Evolutionary conservation across 2,329 filamentous ascomycete genomes (phyloP), one percentile per base, ranked within the genome.

Genomic region (Colletotrichum sp.): DNA sequence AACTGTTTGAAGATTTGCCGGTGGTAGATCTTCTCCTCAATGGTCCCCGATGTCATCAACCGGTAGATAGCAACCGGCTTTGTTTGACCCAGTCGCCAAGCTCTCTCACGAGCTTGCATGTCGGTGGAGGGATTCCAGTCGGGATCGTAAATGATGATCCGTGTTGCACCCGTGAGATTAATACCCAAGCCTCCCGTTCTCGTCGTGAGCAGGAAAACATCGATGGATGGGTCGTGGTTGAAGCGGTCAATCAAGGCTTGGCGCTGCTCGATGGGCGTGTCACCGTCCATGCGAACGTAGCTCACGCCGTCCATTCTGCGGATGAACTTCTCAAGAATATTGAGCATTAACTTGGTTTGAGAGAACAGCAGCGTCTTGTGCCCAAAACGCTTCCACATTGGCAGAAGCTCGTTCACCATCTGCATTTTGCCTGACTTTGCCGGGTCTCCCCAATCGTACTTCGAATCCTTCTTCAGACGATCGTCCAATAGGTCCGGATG

Each of bases 121-220:
- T 99, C 97, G 0, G 96, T 98, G 0, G 96, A 98, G 3, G 96
- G 97, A 79, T 98, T 98, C 97, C 97, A 99, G 81, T 99, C 97
- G 0, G 97, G 97, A 79, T 99, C 97, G 80, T 97, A 99, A 69
- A 99, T 98, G 80, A 99, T 98, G 76, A 99, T 96, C 38, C 97
- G 92, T 81, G 98, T 95, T 7, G 97, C 97, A 9, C 97, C 97
- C 0, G 97, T 99, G 27, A 99, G 86, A 77, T 99, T 99, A 61
- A 98, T 93, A 8, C 97, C 97, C 16, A 99, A 87, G 1, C 97
- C 97, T 59, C 97, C 97, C 21, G 98, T 97, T 81, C 97, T 97
- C 1, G 97, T 99, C 0, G 97, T 98, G 69, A 99, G 89, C 3
- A 99, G 87, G 80, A 99, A 99, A 1, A 99, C 91, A 78, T 98